Conservation (phyloP, 495 filamentous ascomycete species). For the Trichoderma orchidacearum region DNA sequence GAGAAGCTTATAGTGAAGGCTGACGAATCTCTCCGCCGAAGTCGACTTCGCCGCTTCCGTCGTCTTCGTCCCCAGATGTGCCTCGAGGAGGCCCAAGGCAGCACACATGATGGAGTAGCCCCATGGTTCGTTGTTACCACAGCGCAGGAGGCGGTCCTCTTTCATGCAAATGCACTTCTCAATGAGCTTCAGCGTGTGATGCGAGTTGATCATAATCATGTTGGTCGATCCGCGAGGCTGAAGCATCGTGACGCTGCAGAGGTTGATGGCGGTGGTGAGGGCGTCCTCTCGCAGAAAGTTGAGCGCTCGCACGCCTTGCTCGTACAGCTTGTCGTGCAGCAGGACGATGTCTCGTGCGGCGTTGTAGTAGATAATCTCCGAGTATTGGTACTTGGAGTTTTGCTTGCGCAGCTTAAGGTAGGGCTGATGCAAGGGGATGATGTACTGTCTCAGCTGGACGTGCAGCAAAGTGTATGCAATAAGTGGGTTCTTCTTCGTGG, state of each 20-base stretch:
- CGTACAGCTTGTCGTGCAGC: slow-evolving; percentile 23
- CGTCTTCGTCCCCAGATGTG: slow-evolving; percentile 23
- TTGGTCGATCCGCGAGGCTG: slow-evolving; percentile 30
- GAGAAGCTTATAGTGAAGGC: slow-evolving; percentile 25
- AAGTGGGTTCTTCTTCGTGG: slow-evolving; percentile 12
- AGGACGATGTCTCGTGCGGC: slow-evolving; percentile 30
- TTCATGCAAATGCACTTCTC: slow-evolving; percentile 28
- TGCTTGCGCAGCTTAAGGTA: slow-evolving; percentile 24
- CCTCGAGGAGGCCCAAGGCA: slow-evolving; percentile 25
- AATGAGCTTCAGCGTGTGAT: slow-evolving; percentile 26
- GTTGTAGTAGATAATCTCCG: slow-evolving; percentile 32
- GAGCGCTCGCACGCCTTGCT: slow-evolving; percentile 24
- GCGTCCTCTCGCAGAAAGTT: slow-evolving; percentile 26
- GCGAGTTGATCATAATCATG: slow-evolving; percentile 29
- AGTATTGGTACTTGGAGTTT: slow-evolving; percentile 29
- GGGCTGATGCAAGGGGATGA: slow-evolving; percentile 29
- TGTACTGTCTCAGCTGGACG: slow-evolving; percentile 29
- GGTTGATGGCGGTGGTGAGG: slow-evolving; percentile 26
- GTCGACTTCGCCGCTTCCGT: slow-evolving; percentile 23
- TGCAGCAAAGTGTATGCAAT: slow-evolving; percentile 26
- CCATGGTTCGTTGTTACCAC: slow-evolving; percentile 33
- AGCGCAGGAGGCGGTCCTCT: slow-evolving; percentile 29
- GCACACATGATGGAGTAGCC: slow-evolving; percentile 30
- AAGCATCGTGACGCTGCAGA: slow-evolving; percentile 32
- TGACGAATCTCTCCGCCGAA: slow-evolving; percentile 23